Evolutionary conservation across 495 filamentous ascomycete species (phyloP), one percentile per base, ranked within the genome.

Genomic region (Ascodesmis nigricans): DNA sequence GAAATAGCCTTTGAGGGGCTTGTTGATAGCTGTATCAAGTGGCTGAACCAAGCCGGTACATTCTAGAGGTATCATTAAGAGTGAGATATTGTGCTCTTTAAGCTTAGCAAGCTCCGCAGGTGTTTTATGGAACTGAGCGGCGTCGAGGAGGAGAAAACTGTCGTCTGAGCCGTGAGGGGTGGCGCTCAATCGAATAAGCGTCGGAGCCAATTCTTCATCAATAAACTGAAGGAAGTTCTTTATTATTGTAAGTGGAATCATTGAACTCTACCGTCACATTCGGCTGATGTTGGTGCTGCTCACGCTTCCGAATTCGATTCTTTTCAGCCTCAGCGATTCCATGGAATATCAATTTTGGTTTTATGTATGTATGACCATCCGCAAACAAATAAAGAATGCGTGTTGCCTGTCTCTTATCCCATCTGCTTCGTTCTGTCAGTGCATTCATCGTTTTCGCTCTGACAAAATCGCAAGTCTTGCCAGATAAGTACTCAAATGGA

Each of bases 1-100:
- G 11, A 38, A 10, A 19, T 20, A 5, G 41, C 22, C 27, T 14
- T 37, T 41, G 11, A 41, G 37, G 2, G 18, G 25, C 18, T 35
- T 27, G 25, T 41, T 45, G 17, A 45, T 29, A 17, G 15, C 9
- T 4, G 34, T 27, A 36, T 42, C 38, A 3, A 41, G 28, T 2
- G 8, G 11, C 15, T 45, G 42, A 17, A 33, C 18, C 3, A 33
- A 11, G 10, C 31, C 31, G 1, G 27, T 33, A 30, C 27, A 41
- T 11, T 25, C 16, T 7, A 6, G 6, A 5, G 41, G 36, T 17
- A 39, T 39, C 4, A 35, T 5, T 24, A 21, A 23, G 16, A 21
- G 19, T 6, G 15, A 9, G 7, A 35, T 35, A 16, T 35, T 26
- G 22, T 35, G 21, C 22, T 23, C 4, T 24, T 21, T 19, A 4